Evolutionary conservation across 768 basidiomycete genomes (phyloP).

Genomic region (Lactarius evosmus): DNA sequence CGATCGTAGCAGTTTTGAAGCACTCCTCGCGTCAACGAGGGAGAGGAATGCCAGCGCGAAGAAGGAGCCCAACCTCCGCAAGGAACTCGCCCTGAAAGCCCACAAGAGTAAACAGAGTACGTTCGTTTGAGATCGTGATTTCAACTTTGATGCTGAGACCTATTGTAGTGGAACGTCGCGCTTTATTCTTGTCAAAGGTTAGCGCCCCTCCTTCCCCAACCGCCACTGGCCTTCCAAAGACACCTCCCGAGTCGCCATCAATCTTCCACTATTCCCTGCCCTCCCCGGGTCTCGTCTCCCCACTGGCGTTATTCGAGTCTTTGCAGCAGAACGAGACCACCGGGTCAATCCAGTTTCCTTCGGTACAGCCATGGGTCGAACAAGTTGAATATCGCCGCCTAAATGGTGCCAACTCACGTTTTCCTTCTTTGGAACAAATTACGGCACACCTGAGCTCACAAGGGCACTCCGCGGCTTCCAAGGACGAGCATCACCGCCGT

Average conservation of each 20-base stretch:
- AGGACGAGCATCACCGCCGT: constrained; percentile 30
- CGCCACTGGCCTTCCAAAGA: constrained; percentile 56
- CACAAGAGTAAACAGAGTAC: constrained; percentile 74
- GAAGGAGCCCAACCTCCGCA: constrained; percentile 58
- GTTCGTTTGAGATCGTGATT: constrained; percentile 29
- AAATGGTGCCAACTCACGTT: constrained; percentile 29
- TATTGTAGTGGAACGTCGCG: constrained; percentile 64
- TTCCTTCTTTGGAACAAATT: constrained; percentile 77
- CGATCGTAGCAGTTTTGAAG: constrained; percentile 59
- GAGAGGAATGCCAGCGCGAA: constrained; percentile 51
- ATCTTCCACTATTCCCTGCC: constrained; percentile 68
- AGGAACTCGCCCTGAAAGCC: constrained; percentile 68
- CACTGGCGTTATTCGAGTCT: constrained; percentile 55
- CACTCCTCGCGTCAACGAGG: constrained; percentile 57
- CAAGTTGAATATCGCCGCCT: constrained; percentile 55
- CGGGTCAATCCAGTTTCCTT: constrained; percentile 25
- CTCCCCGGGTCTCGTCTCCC: constrained; percentile 63
- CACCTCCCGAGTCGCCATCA: constrained; percentile 65
- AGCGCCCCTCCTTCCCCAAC: constrained; percentile 62
- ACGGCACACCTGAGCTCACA: constrained; percentile 55
- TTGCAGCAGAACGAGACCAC: constrained; percentile 30
- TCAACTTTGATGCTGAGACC: constrained; percentile 2
- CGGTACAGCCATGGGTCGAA: constrained; percentile 55
- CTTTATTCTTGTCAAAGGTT: constrained; percentile 71
- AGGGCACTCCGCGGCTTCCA: constrained; percentile 32